Conservation (phyloP, 2,329 filamentous ascomycete genomes). For the Xylaria multiplex region DNA sequence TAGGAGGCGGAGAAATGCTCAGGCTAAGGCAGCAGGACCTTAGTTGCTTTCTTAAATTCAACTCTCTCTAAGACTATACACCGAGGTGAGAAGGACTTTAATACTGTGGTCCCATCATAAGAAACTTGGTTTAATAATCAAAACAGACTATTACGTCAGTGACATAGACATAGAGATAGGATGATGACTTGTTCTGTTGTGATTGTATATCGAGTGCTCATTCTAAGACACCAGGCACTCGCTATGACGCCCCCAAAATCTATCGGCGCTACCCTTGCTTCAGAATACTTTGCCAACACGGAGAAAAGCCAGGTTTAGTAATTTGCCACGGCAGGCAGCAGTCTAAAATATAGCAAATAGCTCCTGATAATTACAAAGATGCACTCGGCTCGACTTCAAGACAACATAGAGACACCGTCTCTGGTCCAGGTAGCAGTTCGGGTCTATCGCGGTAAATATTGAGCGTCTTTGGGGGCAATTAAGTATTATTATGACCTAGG, state of each 20-base stretch:
- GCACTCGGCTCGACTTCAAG: neutral
- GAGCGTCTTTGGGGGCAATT: slow-evolving; percentile 19
- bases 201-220: neutral
- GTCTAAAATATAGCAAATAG: neutral
- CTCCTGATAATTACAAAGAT: neutral
- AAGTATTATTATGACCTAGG: slow-evolving; percentile 5
- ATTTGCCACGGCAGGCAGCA: neutral
- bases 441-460: slow-evolving; percentile 23
- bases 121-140: too few species aligned
- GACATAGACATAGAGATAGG: neutral
- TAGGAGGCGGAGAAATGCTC: neutral
- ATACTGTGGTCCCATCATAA: too few species aligned
- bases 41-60: neutral
- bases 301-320: neutral
- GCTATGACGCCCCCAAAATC: slow-evolving; percentile 14
- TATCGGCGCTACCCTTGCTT: neutral
- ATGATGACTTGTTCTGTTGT: slow-evolving; percentile 1
- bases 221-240: neutral
- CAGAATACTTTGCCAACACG: neutral
- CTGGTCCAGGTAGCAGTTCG: slow-evolving; percentile 4
- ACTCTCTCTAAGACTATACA: too few species aligned
- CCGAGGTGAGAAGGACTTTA: too few species aligned
- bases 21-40: neutral
- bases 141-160: too few species aligned
- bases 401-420: neutral